Conservation (phyloP, 345 rosid species). For the Noccaea bulbosa region DNA sequence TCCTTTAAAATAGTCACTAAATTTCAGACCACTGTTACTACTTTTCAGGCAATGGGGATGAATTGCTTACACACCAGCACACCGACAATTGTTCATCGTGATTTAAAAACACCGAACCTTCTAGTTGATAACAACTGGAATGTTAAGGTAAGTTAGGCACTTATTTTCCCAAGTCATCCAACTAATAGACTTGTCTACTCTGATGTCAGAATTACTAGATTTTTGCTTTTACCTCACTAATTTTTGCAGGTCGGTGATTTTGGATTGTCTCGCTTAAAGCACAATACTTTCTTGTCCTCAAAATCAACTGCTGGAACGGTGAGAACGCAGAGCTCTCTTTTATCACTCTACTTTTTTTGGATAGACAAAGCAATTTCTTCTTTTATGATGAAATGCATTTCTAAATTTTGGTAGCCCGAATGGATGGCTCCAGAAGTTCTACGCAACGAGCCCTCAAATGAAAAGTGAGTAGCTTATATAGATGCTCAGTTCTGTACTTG, state of each 20-base stretch:
- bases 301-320: conserved; percentile 99
- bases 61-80: conserved; percentile 93
- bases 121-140: conserved; percentile 98
- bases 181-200: conserved; percentile 11
- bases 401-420: conserved; percentile 75
- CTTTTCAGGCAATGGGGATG: conserved; percentile 95
- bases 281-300: conserved; percentile 93
- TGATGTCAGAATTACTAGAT: background rate
- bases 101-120: conserved; percentile 97
- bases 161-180: background rate
- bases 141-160: conserved; percentile 68
- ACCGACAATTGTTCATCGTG: conserved; percentile 98
- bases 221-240: conserved; percentile 12
- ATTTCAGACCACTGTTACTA: conserved; percentile 22
- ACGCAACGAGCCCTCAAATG: conserved; percentile 93
- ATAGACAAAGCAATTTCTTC: conserved; percentile 11
- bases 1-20: background rate
- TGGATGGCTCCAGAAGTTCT: conserved; percentile 99
- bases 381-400: conserved; percentile 41
- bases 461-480: conserved; percentile 67
- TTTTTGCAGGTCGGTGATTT: conserved; percentile 84
- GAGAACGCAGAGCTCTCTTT: conserved; percentile 35
- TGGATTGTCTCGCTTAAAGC: conserved; percentile 98
- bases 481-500: conserved; percentile 6
- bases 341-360: conserved; percentile 7